These are phyloP conservation scores for Leccinum uliginosum DNA, from an alignment of 768 basidiomycete genomes.

Conservation along the genomic window DNA sequence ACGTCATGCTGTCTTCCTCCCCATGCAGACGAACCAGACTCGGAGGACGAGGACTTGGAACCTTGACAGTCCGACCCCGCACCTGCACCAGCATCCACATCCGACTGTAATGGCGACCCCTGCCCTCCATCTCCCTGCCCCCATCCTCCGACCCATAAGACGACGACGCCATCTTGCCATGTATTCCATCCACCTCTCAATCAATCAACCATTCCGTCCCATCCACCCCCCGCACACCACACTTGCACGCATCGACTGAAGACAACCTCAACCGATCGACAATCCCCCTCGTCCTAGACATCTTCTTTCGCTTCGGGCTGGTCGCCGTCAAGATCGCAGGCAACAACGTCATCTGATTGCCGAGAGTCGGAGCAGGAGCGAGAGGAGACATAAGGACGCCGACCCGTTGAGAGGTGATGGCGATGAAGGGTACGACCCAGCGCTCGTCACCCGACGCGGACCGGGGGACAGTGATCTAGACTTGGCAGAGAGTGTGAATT, in stretches of 20 bases:
- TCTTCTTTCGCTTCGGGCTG: constrained; percentile 21
- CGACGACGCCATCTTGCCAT: not conserved
- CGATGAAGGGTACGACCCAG: constrained; percentile 6
- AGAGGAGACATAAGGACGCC: not conserved
- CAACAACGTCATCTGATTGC: constrained; percentile 15
- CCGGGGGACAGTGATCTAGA: constrained; percentile 15
- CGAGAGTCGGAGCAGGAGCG: too few species aligned
- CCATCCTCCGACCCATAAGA: constrained; percentile 9
- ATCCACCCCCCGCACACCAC: constrained; percentile 4
- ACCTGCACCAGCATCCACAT: not conserved
- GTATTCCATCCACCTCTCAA: constrained; percentile 8
- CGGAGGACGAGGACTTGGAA: not conserved
- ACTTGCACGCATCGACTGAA: constrained; percentile 21
- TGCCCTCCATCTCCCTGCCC: not conserved
- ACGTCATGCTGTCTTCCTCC: not conserved
- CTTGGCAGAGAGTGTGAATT: constrained; percentile 6
- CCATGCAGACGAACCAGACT: not conserved
- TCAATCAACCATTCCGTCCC: constrained; percentile 13
- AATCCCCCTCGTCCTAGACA: constrained; percentile 27
- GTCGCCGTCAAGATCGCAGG: constrained; percentile 24
- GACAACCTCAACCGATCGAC: constrained; percentile 25
- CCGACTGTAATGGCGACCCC: not conserved
- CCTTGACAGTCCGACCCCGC: not conserved
- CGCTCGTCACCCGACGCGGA: constrained; percentile 1
- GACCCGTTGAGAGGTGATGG: constrained; percentile 2